A percentile compares a stretch with the other conserved stretches of the same genome.
phyloP scores from a whole-genome alignment of 73 alveolate species.

The Tetrahymena thermophila region DNA sequence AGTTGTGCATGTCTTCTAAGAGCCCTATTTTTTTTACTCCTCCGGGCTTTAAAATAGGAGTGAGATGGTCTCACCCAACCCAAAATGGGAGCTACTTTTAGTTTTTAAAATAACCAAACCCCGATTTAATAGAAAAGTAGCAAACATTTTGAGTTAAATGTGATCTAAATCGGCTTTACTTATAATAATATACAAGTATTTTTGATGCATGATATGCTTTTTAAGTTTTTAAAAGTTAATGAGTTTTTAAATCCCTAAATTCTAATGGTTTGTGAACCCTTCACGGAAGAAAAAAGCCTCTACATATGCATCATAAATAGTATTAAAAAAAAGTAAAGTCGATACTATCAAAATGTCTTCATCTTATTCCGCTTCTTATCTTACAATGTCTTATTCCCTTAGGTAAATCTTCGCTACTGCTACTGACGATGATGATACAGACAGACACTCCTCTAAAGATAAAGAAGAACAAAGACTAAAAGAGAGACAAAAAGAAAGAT shows the following conservation, averaged over 20 bases:
- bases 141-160: not conserved
- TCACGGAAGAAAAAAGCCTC: not conserved
- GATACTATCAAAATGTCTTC: constrained; percentile 1
- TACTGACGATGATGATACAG: not conserved
- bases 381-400: not conserved
- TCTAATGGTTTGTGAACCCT: not conserved
- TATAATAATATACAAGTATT: not conserved
- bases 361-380: not conserved
- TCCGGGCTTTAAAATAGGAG: not conserved
- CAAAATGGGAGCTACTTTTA: not conserved
- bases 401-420: not conserved
- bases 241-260: not conserved
- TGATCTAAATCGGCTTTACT: not conserved
- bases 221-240: not conserved
- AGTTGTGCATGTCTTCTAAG: not conserved
- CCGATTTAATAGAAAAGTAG: not conserved
- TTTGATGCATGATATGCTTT: not conserved
- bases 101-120: not conserved
- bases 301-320: not conserved
- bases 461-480: not conserved
- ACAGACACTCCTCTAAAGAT: not conserved
- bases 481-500: not conserved
- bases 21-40: not conserved
- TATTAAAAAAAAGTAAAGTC: not conserved
- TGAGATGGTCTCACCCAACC: not conserved